Conservation (phyloP, 2,329 filamentous ascomycete genomes). For the Trichoderma guizhouense region DNA sequence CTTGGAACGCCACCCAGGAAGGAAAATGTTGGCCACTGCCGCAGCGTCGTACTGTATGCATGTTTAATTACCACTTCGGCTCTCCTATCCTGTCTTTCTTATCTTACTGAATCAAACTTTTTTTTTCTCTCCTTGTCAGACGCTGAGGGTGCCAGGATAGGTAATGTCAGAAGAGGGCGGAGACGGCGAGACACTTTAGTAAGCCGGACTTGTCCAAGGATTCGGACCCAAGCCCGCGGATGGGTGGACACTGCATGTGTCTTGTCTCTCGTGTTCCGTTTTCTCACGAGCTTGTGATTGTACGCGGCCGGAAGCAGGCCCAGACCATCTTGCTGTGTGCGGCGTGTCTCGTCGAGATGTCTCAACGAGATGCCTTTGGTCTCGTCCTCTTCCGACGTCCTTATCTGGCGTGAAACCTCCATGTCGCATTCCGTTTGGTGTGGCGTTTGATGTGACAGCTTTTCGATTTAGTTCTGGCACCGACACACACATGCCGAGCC, state of each 20-base stretch:
- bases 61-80: conserved; percentile 7
- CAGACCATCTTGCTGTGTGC: neutral
- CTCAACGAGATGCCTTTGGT: neutral
- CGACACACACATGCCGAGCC: neutral
- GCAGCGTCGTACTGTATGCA: neutral
- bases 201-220: conserved; percentile 10
- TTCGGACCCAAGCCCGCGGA: conserved; percentile 12
- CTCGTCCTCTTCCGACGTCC: neutral
- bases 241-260: neutral
- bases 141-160: neutral
- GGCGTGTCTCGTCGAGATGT: neutral
- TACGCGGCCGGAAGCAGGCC: neutral
- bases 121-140: neutral
- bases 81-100: neutral
- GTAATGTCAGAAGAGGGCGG: neutral
- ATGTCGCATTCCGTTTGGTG: neutral
- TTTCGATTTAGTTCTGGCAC: neutral
- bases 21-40: neutral
- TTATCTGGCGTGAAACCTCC: neutral
- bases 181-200: conserved; percentile 7
- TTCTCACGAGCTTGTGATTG: conserved; percentile 12
- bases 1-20: conserved; percentile 10
- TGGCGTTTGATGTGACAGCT: neutral
- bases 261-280: neutral
- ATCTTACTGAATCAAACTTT: neutral